phyloP scores from a whole-genome alignment of 768 basidiomycete species.

The Daedaleopsis sinensis region DNA sequence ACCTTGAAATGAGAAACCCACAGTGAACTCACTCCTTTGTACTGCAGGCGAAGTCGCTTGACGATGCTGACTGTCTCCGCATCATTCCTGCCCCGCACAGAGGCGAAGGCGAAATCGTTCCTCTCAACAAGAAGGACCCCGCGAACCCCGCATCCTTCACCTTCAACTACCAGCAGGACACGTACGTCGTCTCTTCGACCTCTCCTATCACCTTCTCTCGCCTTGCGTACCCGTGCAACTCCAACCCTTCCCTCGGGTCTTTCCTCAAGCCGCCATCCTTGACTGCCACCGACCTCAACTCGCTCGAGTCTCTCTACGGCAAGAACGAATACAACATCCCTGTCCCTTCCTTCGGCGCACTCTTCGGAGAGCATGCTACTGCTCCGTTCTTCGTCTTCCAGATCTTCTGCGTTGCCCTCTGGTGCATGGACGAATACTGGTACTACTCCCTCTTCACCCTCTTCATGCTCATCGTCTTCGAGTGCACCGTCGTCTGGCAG shows the following conservation, averaged over 20 bases:
- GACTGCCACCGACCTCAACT: slow-evolving; percentile 45
- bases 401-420: slow-evolving; percentile 94
- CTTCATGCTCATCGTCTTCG: slow-evolving; percentile 98
- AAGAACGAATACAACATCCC: slow-evolving; percentile 97
- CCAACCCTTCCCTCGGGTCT: slow-evolving; percentile 63
- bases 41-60: slow-evolving; percentile 58
- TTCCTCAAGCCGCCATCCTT: slow-evolving; percentile 69
- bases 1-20: background rate
- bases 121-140: slow-evolving; percentile 62
- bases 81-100: slow-evolving; percentile 80
- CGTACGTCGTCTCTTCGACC: slow-evolving; percentile 71
- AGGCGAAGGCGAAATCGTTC: slow-evolving; percentile 89
- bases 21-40: background rate
- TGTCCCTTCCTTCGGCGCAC: slow-evolving; percentile 88
- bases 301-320: slow-evolving; percentile 73
- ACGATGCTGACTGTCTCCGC: slow-evolving; percentile 79
- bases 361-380: slow-evolving; percentile 95
- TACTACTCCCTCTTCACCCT: slow-evolving; percentile 97
- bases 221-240: slow-evolving; percentile 87
- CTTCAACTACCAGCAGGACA: slow-evolving; percentile 95
- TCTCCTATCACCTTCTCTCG: slow-evolving; percentile 68
- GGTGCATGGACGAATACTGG: slow-evolving; percentile 99
- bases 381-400: slow-evolving; percentile 99
- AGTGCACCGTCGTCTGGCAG: slow-evolving; percentile 99
- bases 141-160: slow-evolving; percentile 67